A percentile compares a stretch with the other conserved stretches of the same genome.
phyloP scores from a whole-genome alignment of 805 yeast genomes.

The Metschnikowia borealis region DNA sequence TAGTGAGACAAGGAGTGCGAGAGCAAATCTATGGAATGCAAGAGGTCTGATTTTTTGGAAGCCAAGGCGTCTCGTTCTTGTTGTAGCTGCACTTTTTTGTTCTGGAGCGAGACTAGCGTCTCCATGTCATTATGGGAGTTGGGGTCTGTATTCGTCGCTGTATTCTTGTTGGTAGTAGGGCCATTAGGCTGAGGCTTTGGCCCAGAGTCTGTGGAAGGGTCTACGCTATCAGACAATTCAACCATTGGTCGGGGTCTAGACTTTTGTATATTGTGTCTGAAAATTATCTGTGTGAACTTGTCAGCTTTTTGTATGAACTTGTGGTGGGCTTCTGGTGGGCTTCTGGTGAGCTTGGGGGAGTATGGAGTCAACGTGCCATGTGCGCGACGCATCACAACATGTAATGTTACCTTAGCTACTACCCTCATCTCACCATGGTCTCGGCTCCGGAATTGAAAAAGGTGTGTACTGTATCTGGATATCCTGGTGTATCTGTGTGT shows the following conservation, averaged over 20 bases:
- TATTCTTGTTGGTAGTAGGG: too few species aligned
- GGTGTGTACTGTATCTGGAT: constrained; percentile 28
- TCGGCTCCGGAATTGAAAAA: constrained; percentile 60
- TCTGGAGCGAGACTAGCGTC: constrained; percentile 13
- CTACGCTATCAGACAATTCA: not conserved
- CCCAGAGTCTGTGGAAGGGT: not conserved
- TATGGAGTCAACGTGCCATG: not conserved
- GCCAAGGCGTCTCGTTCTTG: constrained; percentile 11
- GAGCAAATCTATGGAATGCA: constrained; percentile 10
- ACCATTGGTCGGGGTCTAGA: too few species aligned
- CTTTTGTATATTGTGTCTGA: too few species aligned
- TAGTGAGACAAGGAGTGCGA: constrained; percentile 7
- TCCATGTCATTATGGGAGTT: constrained; percentile 5
- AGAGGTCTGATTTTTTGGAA: constrained; percentile 6
- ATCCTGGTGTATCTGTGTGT: too few species aligned
- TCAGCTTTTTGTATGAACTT: too few species aligned
- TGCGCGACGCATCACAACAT: constrained; percentile 4
- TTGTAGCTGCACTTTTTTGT: constrained; percentile 10
- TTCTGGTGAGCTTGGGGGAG: not conserved
- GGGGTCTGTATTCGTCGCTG: too few species aligned
- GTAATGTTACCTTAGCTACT: not conserved
- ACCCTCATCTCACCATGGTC: constrained; percentile 37
- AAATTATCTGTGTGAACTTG: too few species aligned
- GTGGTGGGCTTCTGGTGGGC: too few species aligned
- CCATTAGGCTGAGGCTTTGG: constrained; percentile 2